These are phyloP conservation scores for Beauveria asiatica DNA, from an alignment of 2,329 filamentous ascomycete species.

Conservation along the genomic window DNA sequence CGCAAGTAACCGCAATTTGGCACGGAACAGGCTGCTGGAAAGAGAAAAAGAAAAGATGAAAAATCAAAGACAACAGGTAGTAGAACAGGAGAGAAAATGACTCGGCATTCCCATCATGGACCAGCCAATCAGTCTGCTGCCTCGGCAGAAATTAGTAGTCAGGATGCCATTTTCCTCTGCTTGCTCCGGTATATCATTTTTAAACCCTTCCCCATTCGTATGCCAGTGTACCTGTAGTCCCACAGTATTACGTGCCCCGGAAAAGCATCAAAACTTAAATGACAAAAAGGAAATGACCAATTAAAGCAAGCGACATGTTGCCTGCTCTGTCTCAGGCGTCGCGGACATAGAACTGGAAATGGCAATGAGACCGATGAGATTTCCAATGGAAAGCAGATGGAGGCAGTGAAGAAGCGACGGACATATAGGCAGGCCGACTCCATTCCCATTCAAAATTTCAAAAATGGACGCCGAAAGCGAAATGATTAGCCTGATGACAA, in stretches of 20 bases:
- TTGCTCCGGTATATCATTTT: slow-evolving; percentile 14
- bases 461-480: slow-evolving; percentile 13
- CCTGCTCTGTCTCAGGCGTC: slow-evolving; percentile 30
- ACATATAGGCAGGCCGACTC: slow-evolving; percentile 13
- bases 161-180: slow-evolving; percentile 22
- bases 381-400: slow-evolving; percentile 11
- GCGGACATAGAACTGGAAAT: slow-evolving; percentile 22
- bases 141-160: slow-evolving; percentile 35
- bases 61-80: slow-evolving; percentile 29
- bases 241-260: slow-evolving; percentile 12
- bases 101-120: slow-evolving; percentile 37
- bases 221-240: slow-evolving; percentile 11
- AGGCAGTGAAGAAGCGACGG: slow-evolving; percentile 7
- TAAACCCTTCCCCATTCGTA: slow-evolving; percentile 10
- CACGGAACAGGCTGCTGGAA: slow-evolving; percentile 28
- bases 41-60: slow-evolving; percentile 25
- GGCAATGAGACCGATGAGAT: slow-evolving; percentile 19
- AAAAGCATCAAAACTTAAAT: slow-evolving; percentile 12
- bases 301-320: slow-evolving; percentile 6
- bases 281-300: slow-evolving; percentile 10
- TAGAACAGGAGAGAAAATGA: slow-evolving; percentile 16
- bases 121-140: slow-evolving; percentile 40
- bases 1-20: slow-evolving; percentile 18
- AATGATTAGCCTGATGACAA: slow-evolving; percentile 12
- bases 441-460: background rate